phyloP scores from a whole-genome alignment of 1,284 basidiomycete genomes.

The Cerioporus squamosus region DNA sequence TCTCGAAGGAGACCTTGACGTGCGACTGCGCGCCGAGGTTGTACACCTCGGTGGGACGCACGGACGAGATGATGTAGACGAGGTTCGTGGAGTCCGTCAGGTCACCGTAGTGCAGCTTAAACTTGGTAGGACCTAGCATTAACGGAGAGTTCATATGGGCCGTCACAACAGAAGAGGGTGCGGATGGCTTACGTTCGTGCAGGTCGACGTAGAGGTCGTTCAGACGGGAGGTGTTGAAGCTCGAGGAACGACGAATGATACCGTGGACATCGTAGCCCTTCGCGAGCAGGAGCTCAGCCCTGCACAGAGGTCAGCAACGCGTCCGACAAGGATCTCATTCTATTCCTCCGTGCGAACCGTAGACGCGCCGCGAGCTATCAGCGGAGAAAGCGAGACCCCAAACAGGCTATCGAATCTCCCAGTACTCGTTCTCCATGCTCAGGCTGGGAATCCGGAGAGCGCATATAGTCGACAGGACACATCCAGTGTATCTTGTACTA shows the following conservation, averaged over 20 bases:
- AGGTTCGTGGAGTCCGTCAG: conserved; percentile 92
- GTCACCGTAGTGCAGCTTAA: conserved; percentile 91
- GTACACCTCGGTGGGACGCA: conserved; percentile 92
- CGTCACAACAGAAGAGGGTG: not conserved
- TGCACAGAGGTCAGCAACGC: conserved; percentile 31
- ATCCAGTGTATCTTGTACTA: too few relatives aligned
- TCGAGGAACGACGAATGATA: conserved; percentile 91
- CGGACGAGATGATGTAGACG: conserved; percentile 90
- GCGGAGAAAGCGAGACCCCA: too few relatives aligned
- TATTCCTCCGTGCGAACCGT: not conserved
- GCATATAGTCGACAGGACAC: too few relatives aligned
- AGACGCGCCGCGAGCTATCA: too few relatives aligned
- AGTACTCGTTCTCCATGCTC: too few relatives aligned
- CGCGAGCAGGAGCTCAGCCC: conserved; percentile 80
- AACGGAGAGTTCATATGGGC: not conserved
- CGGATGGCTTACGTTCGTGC: conserved; percentile 71
- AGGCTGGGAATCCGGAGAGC: too few relatives aligned
- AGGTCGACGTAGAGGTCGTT: conserved; percentile 89
- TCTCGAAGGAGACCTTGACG: conserved; percentile 96
- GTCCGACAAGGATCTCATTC: too few relatives aligned
- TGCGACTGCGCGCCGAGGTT: conserved; percentile 96
- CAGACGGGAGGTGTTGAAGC: conserved; percentile 91
- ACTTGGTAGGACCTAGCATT: conserved; percentile 75
- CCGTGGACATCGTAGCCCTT: conserved; percentile 94
- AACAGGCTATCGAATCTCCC: too few relatives aligned